These are phyloP conservation scores for Houttuynia cordata DNA, from an alignment of 164 flowering plant genomes.

Conservation along the genomic window DNA sequence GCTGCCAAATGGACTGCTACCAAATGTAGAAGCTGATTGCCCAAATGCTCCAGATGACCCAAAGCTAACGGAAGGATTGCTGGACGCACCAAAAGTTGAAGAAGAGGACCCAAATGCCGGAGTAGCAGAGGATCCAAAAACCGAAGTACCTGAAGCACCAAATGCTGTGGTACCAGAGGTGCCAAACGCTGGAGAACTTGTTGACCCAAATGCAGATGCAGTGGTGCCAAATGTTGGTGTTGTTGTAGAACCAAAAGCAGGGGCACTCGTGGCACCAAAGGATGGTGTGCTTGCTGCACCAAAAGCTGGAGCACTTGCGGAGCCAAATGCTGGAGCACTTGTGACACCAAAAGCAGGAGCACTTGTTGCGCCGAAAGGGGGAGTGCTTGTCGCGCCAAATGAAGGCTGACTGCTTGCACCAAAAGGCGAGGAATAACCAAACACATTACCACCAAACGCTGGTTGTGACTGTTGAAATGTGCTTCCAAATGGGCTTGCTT, in stretches of 20 bases:
- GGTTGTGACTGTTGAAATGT: conserved; percentile 77
- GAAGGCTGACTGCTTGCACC: conserved; percentile 59
- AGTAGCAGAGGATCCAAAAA: too few relatives aligned
- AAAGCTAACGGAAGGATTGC: conserved; percentile 40
- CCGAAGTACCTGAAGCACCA: conserved; percentile 12
- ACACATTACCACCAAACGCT: conserved; percentile 60
- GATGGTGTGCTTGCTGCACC: conserved; percentile 44
- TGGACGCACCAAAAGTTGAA: conserved; percentile 34
- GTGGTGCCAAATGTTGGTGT: too few relatives aligned
- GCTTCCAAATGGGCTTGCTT: conserved; percentile 81
- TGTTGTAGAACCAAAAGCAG: conserved; percentile 48
- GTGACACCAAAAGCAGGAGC: conserved; percentile 52
- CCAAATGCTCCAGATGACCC: conserved; percentile 62
- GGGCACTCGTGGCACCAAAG: conserved; percentile 38
- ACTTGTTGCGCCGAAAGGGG: conserved; percentile 47
- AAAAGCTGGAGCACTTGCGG: conserved; percentile 42
- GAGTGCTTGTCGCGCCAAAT: conserved; percentile 45
- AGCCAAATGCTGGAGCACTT: conserved; percentile 55
- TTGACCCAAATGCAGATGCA: too few relatives aligned
- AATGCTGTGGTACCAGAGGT: conserved; percentile 11
- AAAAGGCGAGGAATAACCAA: conserved; percentile 65
- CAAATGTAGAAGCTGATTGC: conserved; percentile 59
- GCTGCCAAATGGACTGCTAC: conserved; percentile 56
- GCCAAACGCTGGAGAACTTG: conserved; percentile 40
- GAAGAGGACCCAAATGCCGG: conserved; percentile 50